A percentile compares a stretch with the other conserved stretches of the same genome.
These are phyloP conservation scores for Agrocybe pediades DNA, from an alignment of 768 basidiomycete genomes.

Conservation along the genomic window DNA sequence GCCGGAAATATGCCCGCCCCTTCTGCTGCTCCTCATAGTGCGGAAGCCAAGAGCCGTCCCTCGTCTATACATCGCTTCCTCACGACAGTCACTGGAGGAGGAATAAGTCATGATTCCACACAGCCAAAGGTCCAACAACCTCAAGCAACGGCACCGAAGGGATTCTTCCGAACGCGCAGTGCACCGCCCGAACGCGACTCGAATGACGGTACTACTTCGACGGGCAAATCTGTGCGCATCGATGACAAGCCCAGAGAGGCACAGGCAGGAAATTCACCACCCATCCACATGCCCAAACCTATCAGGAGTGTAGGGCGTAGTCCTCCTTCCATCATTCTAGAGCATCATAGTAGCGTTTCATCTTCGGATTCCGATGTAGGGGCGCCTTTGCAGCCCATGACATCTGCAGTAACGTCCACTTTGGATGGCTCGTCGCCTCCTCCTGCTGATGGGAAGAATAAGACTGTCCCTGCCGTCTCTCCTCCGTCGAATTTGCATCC, in stretches of 20 bases:
- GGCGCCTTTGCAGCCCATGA: not conserved
- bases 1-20: not conserved
- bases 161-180: constrained; percentile 57
- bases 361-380: constrained; percentile 16
- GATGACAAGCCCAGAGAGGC: not conserved
- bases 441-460: not conserved
- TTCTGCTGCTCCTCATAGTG: not conserved
- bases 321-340: constrained; percentile 25
- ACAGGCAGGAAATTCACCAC: not conserved
- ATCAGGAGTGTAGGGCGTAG: constrained; percentile 13
- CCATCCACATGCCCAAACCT: constrained; percentile 23
- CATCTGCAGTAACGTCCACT: not conserved
- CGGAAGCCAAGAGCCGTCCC: constrained; percentile 12
- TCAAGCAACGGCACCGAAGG: constrained; percentile 38
- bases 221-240: constrained; percentile 15
- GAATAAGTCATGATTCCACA: not conserved
- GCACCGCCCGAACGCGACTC: constrained; percentile 46
- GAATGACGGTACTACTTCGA: not conserved
- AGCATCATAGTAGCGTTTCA: constrained; percentile 29
- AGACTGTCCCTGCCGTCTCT: not conserved
- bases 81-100: constrained; percentile 4
- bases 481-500: not conserved
- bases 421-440: constrained; percentile 3
- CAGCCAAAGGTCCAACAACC: not conserved
- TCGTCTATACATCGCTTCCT: constrained; percentile 15